Base-by-base conservation (phyloP, 192 early-diverging fungal genomes). In the Backusella tarrabulga region DNA sequence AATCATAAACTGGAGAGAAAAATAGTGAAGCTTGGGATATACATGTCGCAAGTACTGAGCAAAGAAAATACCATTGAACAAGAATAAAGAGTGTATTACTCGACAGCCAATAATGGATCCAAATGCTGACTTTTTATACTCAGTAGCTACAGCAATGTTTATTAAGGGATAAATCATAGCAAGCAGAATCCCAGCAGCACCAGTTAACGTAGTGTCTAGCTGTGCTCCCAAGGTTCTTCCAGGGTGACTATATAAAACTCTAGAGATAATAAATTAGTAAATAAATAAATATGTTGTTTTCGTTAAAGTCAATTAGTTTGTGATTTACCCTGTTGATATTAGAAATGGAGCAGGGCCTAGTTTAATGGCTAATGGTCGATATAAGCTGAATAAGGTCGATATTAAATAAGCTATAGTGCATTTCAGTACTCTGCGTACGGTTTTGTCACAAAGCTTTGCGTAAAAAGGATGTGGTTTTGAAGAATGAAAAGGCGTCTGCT, bases 221-320 rank as follows among this genome's bases (percentile, higher is more conserved):
- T 86, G 85, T 3, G 87, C 82, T 5, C 87, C 87, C 67, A 88
- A 78, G 0, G 84, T 86, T 44, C 86, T 79, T 50, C 82, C 74
- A 12, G 86, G 86, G 38, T 87, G 86, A 26, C 83, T 82, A 50
- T 85, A 87, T 21, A 87, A 71, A 1, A 63, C 56, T 2, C 56
- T 63, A 63, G 3, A 29, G 1, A 29, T 9, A 63, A 63, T 12
- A 26, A 3, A 9, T 4, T 12, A 26, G 8, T 60, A 23, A 60
- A 60, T 4, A 26, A 9, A 8, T 4, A 26, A 23, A 21, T 60
- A 29, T 29, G 9, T 29, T 63, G 56, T 6, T 63, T 50, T 63
- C 11, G 23, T 14, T 4, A 7, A 60, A 26, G 12, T 2, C 3
- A 29, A 29, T 63, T 3, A 4, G 2, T 4, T 29, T 3, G 9